Percentiles rank a stretch among this genome's conserved stretches.
Conservation (phyloP, 768 basidiomycete genomes). For the Tulasnella sp. region DNA sequence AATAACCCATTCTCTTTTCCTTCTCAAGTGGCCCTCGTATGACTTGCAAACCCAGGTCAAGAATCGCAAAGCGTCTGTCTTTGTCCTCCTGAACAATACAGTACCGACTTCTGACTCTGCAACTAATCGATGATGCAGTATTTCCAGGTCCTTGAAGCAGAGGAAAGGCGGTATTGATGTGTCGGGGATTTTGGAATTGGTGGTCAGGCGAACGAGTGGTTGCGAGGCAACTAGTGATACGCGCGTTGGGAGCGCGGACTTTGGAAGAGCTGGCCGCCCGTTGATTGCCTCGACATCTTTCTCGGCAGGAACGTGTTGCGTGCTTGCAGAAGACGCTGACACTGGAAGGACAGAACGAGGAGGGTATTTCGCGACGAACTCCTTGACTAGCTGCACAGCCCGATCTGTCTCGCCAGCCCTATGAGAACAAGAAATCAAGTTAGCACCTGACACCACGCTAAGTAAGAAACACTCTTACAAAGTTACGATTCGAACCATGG, state of each 20-base stretch:
- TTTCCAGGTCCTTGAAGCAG: conserved; percentile 63
- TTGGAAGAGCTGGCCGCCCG: neutral
- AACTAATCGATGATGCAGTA: conserved; percentile 64
- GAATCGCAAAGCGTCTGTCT: neutral
- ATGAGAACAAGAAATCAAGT: conserved; percentile 17
- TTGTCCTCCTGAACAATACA: neutral
- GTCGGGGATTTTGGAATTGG: conserved; percentile 50
- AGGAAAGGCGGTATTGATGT: conserved; percentile 71
- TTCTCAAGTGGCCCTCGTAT: neutral
- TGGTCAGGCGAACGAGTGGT: conserved; percentile 62
- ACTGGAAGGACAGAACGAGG: conserved; percentile 25
- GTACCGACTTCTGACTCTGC: neutral
- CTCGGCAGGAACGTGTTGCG: conserved; percentile 31
- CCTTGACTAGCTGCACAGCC: conserved; percentile 45
- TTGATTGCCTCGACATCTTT: conserved; percentile 19
- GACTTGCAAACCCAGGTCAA: conserved; percentile 7
- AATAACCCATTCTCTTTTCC: neutral
- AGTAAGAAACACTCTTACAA: conserved; percentile 35
- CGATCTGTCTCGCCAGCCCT: conserved; percentile 25
- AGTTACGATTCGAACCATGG: conserved; percentile 53
- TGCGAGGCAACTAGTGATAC: conserved; percentile 37
- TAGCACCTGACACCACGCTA: conserved; percentile 33
- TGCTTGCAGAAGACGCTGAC: neutral
- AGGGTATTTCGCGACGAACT: conserved; percentile 56
- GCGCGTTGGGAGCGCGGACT: conserved; percentile 44